Conservation (phyloP, 2,329 filamentous ascomycete genomes). For the Arthroderma uncinatum region DNA sequence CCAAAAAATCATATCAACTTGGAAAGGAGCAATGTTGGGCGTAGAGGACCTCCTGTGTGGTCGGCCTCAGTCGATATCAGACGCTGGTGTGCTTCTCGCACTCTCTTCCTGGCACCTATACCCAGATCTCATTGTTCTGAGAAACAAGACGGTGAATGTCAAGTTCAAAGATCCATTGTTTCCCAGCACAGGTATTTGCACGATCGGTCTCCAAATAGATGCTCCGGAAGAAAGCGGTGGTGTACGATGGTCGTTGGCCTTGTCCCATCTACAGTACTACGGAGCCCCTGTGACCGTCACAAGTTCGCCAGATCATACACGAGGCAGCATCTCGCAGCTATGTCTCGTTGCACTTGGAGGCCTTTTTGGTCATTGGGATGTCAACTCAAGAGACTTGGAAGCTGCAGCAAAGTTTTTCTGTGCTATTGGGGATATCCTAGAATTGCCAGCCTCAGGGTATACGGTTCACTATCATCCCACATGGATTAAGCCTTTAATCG, state of each 20-base stretch:
- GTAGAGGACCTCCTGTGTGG: slow-evolving; percentile 24
- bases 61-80: slow-evolving; percentile 18
- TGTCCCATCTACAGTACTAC: slow-evolving; percentile 6
- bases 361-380: not conserved
- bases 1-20: slow-evolving; percentile 22
- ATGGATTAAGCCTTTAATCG: not conserved
- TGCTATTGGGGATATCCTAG: not conserved
- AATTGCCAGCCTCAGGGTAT: not conserved
- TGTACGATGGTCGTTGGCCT: slow-evolving; percentile 4
- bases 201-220: not conserved
- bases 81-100: slow-evolving; percentile 22
- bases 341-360: not conserved
- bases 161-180: slow-evolving; percentile 1
- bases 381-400: not conserved
- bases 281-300: not conserved
- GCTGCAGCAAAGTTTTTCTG: not conserved
- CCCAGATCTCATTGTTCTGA: slow-evolving; percentile 44
- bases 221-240: not conserved
- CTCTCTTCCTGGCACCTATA: slow-evolving; percentile 30
- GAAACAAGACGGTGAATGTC: slow-evolving; percentile 16
- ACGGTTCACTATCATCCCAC: not conserved
- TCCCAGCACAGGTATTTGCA: not conserved
- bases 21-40: slow-evolving; percentile 20
- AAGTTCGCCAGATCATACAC: not conserved
- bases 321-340: not conserved